Evolutionary conservation across 352 stramenopile genomes (phyloP), one percentile per base, ranked within the genome.

Genomic region (Phytophthora sojae): DNA sequence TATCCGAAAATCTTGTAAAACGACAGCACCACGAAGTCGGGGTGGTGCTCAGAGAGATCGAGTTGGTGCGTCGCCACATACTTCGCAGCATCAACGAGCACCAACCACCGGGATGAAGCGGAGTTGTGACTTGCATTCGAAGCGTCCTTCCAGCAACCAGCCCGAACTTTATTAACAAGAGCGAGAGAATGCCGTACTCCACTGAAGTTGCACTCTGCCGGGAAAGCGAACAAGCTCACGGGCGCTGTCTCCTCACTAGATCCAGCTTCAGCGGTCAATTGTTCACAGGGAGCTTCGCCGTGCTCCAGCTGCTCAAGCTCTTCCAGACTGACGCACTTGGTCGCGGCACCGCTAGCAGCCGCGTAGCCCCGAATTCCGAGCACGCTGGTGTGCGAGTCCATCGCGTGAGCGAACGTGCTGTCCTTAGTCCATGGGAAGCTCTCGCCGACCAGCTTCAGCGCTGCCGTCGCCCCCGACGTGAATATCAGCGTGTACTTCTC

Each of bases 1-100:
- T 90, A 94, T 6, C 88, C 88, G 54, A 94, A 92, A 49, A 95
- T 74, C 57, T 94, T 95, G 80, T 95, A 95, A 51, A 95, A 95
- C n/a, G 85, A 94, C 29, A 94, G 45, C 30, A 79, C 76, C 0
- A 93, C 81, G 35, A 95, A 94, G 63, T 95, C 88, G 0, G 85
- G 80, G 19, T 71, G 69, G 47, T 74, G 54, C 19, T 11, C 30
- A 0, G 75, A 80, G 35, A 95, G 74, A 66, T 95, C 76, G 12
- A 95, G 64, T 6, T 59, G 76, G 19, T 89, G 75, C 3, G 83
- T 92, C 8, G 71, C 76, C 2, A 82, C 85, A 58, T 84, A 88
- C 57, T 94, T 94, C 32, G 88, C 88, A 4, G 86, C 86, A 58
- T 95, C 88, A 9, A 94, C 51, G 5, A 95, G 64, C 39, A 94